Evolutionary conservation across 2,329 filamentous ascomycete genomes (phyloP), one percentile per base, ranked within the genome.

Genomic region (Cercospora berteroae): DNA sequence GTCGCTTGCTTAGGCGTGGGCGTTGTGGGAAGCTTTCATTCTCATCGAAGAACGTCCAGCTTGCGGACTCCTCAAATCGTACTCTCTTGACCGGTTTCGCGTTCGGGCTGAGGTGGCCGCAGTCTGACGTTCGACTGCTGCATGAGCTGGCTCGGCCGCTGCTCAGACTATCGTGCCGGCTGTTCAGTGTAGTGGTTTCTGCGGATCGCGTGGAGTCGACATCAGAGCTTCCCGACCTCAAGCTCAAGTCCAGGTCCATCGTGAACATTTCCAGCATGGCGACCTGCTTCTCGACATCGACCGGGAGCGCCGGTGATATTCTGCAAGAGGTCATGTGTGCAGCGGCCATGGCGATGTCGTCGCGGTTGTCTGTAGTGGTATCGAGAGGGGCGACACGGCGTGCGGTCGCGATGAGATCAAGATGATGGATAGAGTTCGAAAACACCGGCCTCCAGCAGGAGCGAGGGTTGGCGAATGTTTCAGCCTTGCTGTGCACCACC

Each of bases 11-110:
- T 16, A 69, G 48, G 20, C 52, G 23, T 13, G 66, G 63, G 52
- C 66, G 60, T 20, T 20, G 29, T 20, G 63, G 60, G 18, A 65
- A 56, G 13, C 58, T 55, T 27, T 64, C 58, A 50, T 70, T 66
- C 25, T 63, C 68, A 29, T 70, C 63, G 56, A 68, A 70, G 56
- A 68, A 70, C 4, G 68, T 68, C 57, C 68, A 70, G 55, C 66
- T 68, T 33, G 67, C 68, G 12, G 65, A 66, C 42, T 70, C 68
- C 42, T 70, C 59, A 12, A 70, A 70, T 18, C 68, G 63, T 5
- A 70, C 68, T 18, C 63, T 48, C 56, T 70, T 70, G 27, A 63
- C 63, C 25, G 65, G 60, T 25, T 70, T 70, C 8, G 66, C 57
- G 16, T 48, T 52, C 23, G 57, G 31, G 20, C 48, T 42, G 16